Conservation (phyloP, 495 filamentous ascomycete species). For the Penicillium verhagenii region DNA sequence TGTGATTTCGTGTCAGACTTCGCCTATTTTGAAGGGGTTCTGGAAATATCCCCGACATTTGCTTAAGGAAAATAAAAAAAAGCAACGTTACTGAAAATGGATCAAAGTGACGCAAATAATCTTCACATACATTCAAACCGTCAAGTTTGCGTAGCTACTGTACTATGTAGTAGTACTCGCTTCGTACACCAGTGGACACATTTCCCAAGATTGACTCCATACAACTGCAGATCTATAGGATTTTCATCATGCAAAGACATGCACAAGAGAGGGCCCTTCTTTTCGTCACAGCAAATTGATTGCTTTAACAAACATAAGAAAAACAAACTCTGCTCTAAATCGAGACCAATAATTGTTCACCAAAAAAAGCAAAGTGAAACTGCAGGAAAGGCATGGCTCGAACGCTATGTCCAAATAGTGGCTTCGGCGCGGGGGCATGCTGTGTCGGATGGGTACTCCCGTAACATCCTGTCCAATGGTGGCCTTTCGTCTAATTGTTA, state of each 20-base stretch:
- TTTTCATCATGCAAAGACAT: neutral
- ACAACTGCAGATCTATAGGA: neutral
- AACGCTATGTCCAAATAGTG: conserved; percentile 4
- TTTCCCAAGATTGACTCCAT: too few relatives aligned
- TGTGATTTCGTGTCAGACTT: neutral
- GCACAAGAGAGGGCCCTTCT: neutral
- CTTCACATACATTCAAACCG: neutral
- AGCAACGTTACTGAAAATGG: too few relatives aligned
- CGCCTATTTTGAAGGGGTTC: neutral
- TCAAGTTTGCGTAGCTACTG: neutral
- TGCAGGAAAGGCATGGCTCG: conserved; percentile 23
- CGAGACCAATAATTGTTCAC: neutral
- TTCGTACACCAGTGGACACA: too few relatives aligned
- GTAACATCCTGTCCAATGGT: too few relatives aligned
- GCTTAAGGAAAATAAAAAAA: too few relatives aligned
- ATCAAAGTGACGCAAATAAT: neutral
- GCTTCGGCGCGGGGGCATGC: neutral
- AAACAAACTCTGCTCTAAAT: neutral
- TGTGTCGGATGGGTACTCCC: too few relatives aligned
- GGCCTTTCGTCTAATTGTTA: too few relatives aligned
- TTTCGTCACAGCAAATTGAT: neutral
- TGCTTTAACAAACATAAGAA: neutral
- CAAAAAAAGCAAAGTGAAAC: conserved; percentile 23
- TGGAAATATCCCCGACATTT: neutral
- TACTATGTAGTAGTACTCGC: too few relatives aligned